A percentile compares a stretch with the other conserved stretches of the same genome.
phyloP scores from a whole-genome alignment of 2,329 filamentous ascomycete genomes.

The Microsporum canis region DNA sequence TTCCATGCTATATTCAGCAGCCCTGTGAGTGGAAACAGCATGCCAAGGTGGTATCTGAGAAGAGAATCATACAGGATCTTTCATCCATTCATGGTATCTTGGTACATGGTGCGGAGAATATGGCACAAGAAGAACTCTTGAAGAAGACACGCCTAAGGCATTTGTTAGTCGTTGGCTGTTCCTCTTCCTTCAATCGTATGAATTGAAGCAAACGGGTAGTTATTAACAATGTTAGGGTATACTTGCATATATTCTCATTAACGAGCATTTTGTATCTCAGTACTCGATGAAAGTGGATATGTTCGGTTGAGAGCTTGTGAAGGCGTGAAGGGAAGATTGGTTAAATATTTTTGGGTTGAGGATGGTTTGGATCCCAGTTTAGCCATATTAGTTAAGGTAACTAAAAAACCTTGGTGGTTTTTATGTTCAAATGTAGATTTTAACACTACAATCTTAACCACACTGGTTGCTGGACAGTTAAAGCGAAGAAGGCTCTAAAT shows the following conservation, averaged over 20 bases:
- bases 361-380: too few species aligned
- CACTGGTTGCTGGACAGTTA: too few species aligned
- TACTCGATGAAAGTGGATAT: neutral
- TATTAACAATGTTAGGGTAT: neutral
- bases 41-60: neutral
- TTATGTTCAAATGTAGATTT: too few species aligned
- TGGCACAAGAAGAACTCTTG: slow-evolving; percentile 63
- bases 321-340: neutral
- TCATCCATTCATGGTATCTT: slow-evolving; percentile 85
- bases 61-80: slow-evolving; percentile 49
- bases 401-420: too few species aligned
- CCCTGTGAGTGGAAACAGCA: neutral
- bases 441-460: too few species aligned
- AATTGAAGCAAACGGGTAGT: neutral
- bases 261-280: slow-evolving; percentile 2
- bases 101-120: slow-evolving; percentile 73
- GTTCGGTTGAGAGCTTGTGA: neutral
- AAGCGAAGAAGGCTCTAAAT: neutral
- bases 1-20: neutral
- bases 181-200: neutral
- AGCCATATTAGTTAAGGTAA: too few species aligned
- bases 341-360: too few species aligned
- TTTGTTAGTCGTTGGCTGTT: neutral
- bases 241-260: neutral
- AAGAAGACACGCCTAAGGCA: slow-evolving; percentile 42